Evolutionary conservation across 2,329 filamentous ascomycete genomes (phyloP), one percentile per base, ranked within the genome.

Genomic region (Lasiodiplodia sp.): DNA sequence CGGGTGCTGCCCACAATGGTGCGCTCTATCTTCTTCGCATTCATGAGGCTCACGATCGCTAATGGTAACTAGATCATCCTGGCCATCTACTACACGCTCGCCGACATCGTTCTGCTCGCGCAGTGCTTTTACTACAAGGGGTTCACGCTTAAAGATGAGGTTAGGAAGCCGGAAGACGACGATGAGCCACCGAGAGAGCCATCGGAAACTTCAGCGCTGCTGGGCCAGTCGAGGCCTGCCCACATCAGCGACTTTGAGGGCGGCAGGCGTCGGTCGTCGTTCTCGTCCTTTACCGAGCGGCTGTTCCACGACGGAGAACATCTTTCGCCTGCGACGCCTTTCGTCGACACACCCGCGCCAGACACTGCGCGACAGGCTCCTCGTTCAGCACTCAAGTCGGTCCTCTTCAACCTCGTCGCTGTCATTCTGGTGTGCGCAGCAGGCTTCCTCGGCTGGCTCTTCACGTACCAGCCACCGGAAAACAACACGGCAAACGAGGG

Each of bases 61-160:
- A 40, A 66, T 68, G 66, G 44, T 53, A 66, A 37, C 65, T 70
- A 90, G 88, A 90, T 93, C 71, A 97, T 97, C 66, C 85, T 97
- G n/a, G 94, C 94, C 14, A 87, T 97, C 18, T 97, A 97, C 80
- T 97, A 98, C 78, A 96, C 94, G 18, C 86, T 97, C 47, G 94
- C 94, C 70, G 95, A 98, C 76, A 87, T 97, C 52, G 93, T 98
- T 1, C 85, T 99, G 1, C 84, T 98, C 0, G 86, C 85, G 0
- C 96, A 99, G 81, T 97, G 93, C 80, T 97, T 98, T 83, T 98
- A 97, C 83, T 99, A 99, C 80, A 89, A 92, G 65, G 94, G 94
- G 3, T 96, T 97, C 71, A 81, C 78, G 1, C 71, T 83, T 16
- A 75, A 71, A 11, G 81, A 82, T 63, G 69, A 75, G 25, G 73